phyloP scores from a whole-genome alignment of 208 protist genomes.

The Trypanosoma scelopori region DNA sequence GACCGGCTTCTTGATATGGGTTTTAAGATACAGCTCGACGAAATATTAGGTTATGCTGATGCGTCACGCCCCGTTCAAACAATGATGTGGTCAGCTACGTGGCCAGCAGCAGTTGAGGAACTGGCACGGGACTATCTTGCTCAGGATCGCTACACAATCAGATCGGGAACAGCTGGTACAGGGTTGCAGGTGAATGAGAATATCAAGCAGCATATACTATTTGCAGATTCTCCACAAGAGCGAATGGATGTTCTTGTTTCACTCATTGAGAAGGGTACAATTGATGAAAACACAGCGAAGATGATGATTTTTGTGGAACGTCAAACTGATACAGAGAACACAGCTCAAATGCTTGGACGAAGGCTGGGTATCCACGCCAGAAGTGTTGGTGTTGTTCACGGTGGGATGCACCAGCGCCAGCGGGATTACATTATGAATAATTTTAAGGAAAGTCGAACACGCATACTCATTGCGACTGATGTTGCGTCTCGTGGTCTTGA shows the following conservation, averaged over 20 bases:
- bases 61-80: constrained; percentile 80
- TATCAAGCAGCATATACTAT: constrained; percentile 80
- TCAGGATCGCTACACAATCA: constrained; percentile 75
- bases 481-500: constrained; percentile 95
- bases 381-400: constrained; percentile 93
- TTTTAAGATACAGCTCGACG: constrained; percentile 91
- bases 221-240: constrained; percentile 51
- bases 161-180: constrained; percentile 81
- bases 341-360: constrained; percentile 54
- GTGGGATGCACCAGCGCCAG: constrained; percentile 91
- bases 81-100: constrained; percentile 97
- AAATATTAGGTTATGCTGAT: constrained; percentile 91
- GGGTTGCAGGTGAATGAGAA: constrained; percentile 83
- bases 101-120: constrained; percentile 79
- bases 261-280: constrained; percentile 76
- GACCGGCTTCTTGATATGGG: constrained; percentile 96
- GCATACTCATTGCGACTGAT: constrained; percentile 93
- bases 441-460: constrained; percentile 89
- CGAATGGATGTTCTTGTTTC: constrained; percentile 67
- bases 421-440: constrained; percentile 86
- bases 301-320: constrained; percentile 93
- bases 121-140: constrained; percentile 89
- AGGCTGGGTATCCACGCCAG: constrained; percentile 63
- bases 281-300: constrained; percentile 84
- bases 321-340: constrained; percentile 83